phyloP scores from a whole-genome alignment of 2,329 filamentous ascomycete genomes.

The Scytalidium sp. region DNA sequence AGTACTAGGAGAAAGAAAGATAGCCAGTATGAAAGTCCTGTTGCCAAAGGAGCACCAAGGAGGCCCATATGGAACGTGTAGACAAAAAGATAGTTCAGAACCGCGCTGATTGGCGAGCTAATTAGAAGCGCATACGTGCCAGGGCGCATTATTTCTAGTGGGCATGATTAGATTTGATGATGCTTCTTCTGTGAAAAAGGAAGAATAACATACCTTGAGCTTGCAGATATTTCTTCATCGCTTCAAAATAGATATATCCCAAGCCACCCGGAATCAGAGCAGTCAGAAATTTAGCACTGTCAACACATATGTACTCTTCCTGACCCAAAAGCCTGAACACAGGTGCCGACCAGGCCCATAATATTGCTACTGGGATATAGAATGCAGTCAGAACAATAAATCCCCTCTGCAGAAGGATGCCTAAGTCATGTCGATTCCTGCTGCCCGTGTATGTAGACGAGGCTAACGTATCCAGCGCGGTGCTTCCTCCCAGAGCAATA shows the following conservation, averaged over 20 bases:
- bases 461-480: conserved; percentile 80
- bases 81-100: conserved; percentile 79
- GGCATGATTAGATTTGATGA: not conserved
- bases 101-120: conserved; percentile 76
- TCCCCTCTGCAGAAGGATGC: conserved; percentile 73
- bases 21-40: conserved; percentile 81
- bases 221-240: conserved; percentile 83
- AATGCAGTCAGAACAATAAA: conserved; percentile 70
- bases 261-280: conserved; percentile 76
- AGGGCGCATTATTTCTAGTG: conserved; percentile 64
- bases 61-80: conserved; percentile 69
- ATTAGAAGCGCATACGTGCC: conserved; percentile 81
- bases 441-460: conserved; percentile 81
- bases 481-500: conserved; percentile 80
- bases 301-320: conserved; percentile 70
- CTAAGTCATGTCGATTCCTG: conserved; percentile 73
- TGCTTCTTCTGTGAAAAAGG: conserved; percentile 34
- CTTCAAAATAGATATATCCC: conserved; percentile 85
- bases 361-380: conserved; percentile 67
- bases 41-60: conserved; percentile 77
- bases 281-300: conserved; percentile 70
- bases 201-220: conserved; percentile 72
- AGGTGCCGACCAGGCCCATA: conserved; percentile 74
- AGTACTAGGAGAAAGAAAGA: conserved; percentile 74
- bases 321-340: conserved; percentile 75